Conservation (phyloP, 345 rosid genomes). For the Toxicodendron radicans region DNA sequence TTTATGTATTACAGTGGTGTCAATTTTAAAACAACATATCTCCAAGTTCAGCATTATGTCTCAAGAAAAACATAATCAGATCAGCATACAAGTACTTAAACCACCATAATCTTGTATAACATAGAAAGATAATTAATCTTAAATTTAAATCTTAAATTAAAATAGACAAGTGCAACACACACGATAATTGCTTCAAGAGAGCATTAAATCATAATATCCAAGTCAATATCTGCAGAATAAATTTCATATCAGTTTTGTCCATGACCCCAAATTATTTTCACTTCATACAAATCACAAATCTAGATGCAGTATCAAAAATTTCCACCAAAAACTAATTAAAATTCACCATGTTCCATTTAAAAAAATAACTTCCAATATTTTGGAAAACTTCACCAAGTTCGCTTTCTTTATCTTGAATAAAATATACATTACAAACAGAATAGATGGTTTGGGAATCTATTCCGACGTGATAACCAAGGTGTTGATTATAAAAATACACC, state of each 20-base stretch:
- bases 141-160: not conserved
- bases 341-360: not conserved
- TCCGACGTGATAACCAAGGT: not conserved
- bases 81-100: not conserved
- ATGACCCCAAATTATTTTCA: not conserved
- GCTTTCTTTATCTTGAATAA: not conserved
- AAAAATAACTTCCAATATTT: too few species aligned
- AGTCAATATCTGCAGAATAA: conserved; percentile 6
- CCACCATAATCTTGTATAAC: conserved; percentile 15
- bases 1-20: conserved; percentile 6
- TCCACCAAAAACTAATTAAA: conserved; percentile 1
- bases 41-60: not conserved
- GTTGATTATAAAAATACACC: not conserved
- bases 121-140: not conserved
- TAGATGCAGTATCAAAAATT: not conserved
- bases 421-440: not conserved
- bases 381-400: not conserved
- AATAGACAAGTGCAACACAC: not conserved
- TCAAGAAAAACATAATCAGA: not conserved
- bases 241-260: not conserved
- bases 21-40: conserved; percentile 6
- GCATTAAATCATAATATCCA: not conserved
- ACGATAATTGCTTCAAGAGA: not conserved
- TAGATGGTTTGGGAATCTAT: not conserved
- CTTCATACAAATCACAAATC: not conserved